Percentiles rank a stretch among this genome's conserved stretches.
Evolutionary conservation across 2,329 filamentous ascomycete genomes (phyloP).

Genomic region (Magnaporthiopsis rhizophila): DNA sequence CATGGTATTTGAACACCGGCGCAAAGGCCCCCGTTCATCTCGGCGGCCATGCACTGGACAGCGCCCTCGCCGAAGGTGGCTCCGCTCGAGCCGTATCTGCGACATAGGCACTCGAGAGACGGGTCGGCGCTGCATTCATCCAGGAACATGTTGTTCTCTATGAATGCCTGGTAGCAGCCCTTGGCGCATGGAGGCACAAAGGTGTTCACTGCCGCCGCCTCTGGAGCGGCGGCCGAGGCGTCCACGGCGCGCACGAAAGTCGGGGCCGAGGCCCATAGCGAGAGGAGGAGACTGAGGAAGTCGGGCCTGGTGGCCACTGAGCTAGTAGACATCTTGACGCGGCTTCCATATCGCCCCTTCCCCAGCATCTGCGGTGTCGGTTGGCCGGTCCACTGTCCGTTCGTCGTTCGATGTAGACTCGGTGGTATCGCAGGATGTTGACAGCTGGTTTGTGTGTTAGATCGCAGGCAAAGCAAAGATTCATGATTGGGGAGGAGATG

Average conservation of each 20-base stretch:
- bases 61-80: slow-evolving; percentile 67
- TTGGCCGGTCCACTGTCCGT: not conserved
- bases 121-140: slow-evolving; percentile 39
- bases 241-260: slow-evolving; percentile 12
- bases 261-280: slow-evolving; percentile 22
- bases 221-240: slow-evolving; percentile 14
- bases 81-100: slow-evolving; percentile 46
- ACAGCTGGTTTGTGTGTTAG: not conserved
- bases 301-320: slow-evolving; percentile 34
- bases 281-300: slow-evolving; percentile 15
- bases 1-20: not conserved
- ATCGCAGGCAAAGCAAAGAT: not conserved
- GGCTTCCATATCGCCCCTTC: slow-evolving; percentile 7
- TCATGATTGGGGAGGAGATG: slow-evolving; percentile 1
- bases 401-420: not conserved
- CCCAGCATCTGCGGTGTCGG: slow-evolving; percentile 2
- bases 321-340: slow-evolving; percentile 28
- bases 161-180: slow-evolving; percentile 54
- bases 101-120: slow-evolving; percentile 57
- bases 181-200: slow-evolving; percentile 51
- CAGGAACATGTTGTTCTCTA: slow-evolving; percentile 49
- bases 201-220: slow-evolving; percentile 19
- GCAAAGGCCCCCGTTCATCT: slow-evolving; percentile 17
- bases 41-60: slow-evolving; percentile 56
- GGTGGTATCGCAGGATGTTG: not conserved